Evolutionary conservation across 78 protist genomes (phyloP).

Genomic region (slime mould (Dictyostelium discoideum)): dicty_2.7 NC_007090.3:4373001-4373500

Average conservation of each 20-base stretch:
- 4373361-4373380: background rate
- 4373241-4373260: no score
- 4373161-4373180: background rate
- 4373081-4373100: background rate
- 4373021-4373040: background rate
- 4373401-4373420: background rate
- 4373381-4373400: background rate
- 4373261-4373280: no score
- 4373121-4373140: background rate
- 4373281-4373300: background rate
- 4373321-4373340: background rate
- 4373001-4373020: background rate
- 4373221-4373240: no score
- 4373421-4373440: background rate
- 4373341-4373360: background rate
- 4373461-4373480: slow-evolving; percentile 25
- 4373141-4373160: background rate
- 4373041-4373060: background rate
- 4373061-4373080: background rate
- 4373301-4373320: background rate
- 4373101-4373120: background rate
- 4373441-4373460: slow-evolving; percentile 19
- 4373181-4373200: background rate
- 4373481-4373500: background rate
- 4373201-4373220: no score